Evolutionary conservation across 148 eudicot genomes (phyloP).

Genomic region (Camellia lanceoleosa): DNA sequence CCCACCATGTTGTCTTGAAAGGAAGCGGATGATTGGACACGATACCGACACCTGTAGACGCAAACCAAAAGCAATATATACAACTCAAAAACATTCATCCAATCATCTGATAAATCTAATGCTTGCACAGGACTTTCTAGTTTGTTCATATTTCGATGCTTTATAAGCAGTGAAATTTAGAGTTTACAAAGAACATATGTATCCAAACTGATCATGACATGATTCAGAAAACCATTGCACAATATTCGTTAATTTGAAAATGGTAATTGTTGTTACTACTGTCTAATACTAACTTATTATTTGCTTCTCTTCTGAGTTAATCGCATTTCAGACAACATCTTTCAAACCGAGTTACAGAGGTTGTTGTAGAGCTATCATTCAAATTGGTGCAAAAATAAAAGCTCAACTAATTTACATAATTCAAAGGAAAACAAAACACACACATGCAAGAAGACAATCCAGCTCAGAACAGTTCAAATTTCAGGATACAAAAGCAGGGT

Average conservation of each 20-base stretch:
- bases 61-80: neutral
- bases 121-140: neutral
- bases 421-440: neutral
- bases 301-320: conserved; percentile 54
- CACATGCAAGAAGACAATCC: no score
- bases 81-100: neutral
- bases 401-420: neutral
- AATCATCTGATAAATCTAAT: neutral
- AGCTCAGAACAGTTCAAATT: neutral
- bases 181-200: neutral
- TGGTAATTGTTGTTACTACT: neutral
- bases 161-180: neutral
- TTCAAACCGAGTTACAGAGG: conserved; percentile 81
- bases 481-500: neutral
- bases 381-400: conserved; percentile 9
- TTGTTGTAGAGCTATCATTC: conserved; percentile 80
- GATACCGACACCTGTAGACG: neutral
- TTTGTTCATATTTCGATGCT: neutral
- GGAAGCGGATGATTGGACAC: neutral
- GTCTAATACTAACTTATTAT: conserved; percentile 18
- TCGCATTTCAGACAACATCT: conserved; percentile 81
- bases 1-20: neutral
- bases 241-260: no score
- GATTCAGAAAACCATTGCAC: neutral
- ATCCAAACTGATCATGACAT: neutral